Base-by-base conservation (phyloP, 1,139 yeast species). In the Pichia sp. region DNA sequence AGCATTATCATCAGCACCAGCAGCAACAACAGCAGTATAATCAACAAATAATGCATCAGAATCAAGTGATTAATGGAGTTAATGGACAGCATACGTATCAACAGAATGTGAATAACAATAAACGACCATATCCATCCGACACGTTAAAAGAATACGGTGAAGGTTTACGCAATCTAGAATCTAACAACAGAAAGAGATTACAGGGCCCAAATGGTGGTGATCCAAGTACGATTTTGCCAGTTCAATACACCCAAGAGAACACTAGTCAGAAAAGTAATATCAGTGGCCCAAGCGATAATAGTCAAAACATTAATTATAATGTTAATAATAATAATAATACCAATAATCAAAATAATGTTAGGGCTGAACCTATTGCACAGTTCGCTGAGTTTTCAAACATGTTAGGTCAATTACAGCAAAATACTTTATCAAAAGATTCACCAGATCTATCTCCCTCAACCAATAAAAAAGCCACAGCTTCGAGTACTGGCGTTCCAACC, bases 101-200 rank as follows among this genome's bases (percentile, higher is more conserved):
- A n/a, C 26, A 39, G 5, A 34, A 23, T 23, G 27, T 16, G 7
- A 32, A 23, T 23, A 18, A 27, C 9, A 50, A 57, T 30, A 52
- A 49, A 30, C 54, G 53, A 41, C 58, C 54, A 27, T 54, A 45
- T 40, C 63, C 64, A 13, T 54, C 30, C 18, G 48, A 48, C n/a
- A 42, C 47, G 16, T 45, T 77, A 37, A 79, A 74, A 55, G 82
- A 77, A 56, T 77, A 77, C 56, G 81, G 77, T 58, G 76, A 71
- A 66, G 80, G 77, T 59, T 65, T 77, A 52, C 71, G 76, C 72
- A 58, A 76, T 42, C 63, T 77, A 58, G 82, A 77, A 51, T 72
- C 70, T 51, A 80, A 77, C 55, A 77, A 76, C 54, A 73, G 64
- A 42, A 55, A 56, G 46, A 65, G 79, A 37, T 67, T 76, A 43